Conservation (phyloP, 2,329 filamentous ascomycete species). For the Pleurostoma richardsiae region DNA sequence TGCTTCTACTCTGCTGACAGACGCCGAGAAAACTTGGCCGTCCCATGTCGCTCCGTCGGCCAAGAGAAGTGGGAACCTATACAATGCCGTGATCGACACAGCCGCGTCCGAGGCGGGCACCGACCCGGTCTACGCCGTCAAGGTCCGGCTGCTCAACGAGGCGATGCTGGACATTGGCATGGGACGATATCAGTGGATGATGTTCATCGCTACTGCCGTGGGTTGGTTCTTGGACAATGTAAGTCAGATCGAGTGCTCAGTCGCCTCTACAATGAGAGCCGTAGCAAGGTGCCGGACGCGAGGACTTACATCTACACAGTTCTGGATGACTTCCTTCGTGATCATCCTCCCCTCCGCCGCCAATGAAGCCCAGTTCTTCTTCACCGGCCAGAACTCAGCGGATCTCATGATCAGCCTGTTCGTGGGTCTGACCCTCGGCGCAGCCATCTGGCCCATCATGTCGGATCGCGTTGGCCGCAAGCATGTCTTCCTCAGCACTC, state of each 20-base stretch:
- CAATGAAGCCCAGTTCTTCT: slow-evolving; percentile 3
- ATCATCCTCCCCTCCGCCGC: slow-evolving; percentile 1
- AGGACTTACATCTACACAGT: background rate
- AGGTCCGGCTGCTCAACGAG: slow-evolving; percentile 3
- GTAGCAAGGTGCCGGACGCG: background rate
- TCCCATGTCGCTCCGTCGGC: background rate
- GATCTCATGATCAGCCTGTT: slow-evolving; percentile 1
- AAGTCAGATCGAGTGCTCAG: background rate
- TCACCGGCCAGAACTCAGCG: slow-evolving; percentile 1
- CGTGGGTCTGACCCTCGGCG: slow-evolving; percentile 1
- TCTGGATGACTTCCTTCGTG: slow-evolving; percentile 2
- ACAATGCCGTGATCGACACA: background rate
- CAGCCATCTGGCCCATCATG: slow-evolving; percentile 2
- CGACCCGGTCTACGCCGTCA: slow-evolving; percentile 1
- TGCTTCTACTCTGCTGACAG: slow-evolving; percentile 1
- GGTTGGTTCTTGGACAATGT: slow-evolving; percentile 2
- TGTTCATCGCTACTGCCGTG: background rate
- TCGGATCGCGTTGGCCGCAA: slow-evolving; percentile 2
- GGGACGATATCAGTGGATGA: slow-evolving; percentile 2
- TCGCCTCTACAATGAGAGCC: background rate
- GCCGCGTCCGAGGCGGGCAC: background rate
- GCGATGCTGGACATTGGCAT: slow-evolving; percentile 2
- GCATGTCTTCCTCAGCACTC: slow-evolving; percentile 1
- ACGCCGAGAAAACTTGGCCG: slow-evolving; percentile 1
- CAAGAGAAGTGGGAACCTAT: background rate